Conservation (phyloP, 2,329 filamentous ascomycete genomes). For the Pezicula neosporulosa region DNA sequence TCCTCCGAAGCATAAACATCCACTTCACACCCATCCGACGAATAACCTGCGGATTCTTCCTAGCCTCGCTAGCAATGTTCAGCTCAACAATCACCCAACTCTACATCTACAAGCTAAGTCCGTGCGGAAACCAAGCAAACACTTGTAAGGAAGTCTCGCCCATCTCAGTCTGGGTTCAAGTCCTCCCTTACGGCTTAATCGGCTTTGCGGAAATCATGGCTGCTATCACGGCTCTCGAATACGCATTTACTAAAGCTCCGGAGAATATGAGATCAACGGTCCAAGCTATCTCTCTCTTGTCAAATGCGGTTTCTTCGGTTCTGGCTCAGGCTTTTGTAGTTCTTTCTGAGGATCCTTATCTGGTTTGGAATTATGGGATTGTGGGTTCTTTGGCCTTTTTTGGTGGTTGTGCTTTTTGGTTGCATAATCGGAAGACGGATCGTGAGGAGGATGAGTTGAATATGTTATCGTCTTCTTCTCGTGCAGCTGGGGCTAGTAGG, state of each 20-base stretch:
- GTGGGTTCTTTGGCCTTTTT: constrained; percentile 13
- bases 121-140: constrained; percentile 46
- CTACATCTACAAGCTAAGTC: constrained; percentile 52
- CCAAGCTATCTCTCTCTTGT: constrained; percentile 53
- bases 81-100: constrained; percentile 54
- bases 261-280: constrained; percentile 64
- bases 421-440: constrained; percentile 12
- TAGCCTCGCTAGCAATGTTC: constrained; percentile 48
- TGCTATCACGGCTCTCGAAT: constrained; percentile 67
- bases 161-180: constrained; percentile 52
- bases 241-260: constrained; percentile 71
- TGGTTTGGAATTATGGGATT: constrained; percentile 32
- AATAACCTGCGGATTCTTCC: constrained; percentile 55
- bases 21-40: constrained; percentile 54
- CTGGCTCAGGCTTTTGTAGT: constrained; percentile 41
- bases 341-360: constrained; percentile 37
- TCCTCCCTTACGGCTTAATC: constrained; percentile 49
- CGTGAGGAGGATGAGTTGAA: constrained; percentile 18
- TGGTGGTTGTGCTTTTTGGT: constrained; percentile 14
- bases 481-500: too few relatives aligned
- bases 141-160: constrained; percentile 32
- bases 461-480: too few relatives aligned
- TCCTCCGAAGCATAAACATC: constrained; percentile 46
- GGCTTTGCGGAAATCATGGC: constrained; percentile 59
- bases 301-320: constrained; percentile 53